Conservation (phyloP, 768 basidiomycete genomes). For the Naganishia kalamii region DNA sequence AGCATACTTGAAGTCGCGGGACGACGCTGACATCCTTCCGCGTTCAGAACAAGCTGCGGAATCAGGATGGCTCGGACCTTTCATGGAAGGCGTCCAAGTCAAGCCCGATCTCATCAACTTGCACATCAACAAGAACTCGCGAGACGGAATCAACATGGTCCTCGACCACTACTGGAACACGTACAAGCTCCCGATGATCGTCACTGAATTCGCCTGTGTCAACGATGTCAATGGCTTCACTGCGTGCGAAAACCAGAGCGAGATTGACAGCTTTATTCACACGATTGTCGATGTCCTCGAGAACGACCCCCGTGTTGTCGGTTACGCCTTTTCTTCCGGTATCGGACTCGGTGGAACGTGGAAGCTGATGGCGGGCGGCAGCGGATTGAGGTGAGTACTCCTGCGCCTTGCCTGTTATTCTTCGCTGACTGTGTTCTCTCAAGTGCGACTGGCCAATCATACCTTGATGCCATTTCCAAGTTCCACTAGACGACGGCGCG, state of each 20-base stretch:
- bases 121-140: slow-evolving; percentile 45
- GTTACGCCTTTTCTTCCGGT: slow-evolving; percentile 45
- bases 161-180: slow-evolving; percentile 40
- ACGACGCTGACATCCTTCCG: neutral
- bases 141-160: slow-evolving; percentile 40
- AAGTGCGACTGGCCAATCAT: slow-evolving; percentile 38
- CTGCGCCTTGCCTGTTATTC: neutral
- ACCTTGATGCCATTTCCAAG: slow-evolving; percentile 39
- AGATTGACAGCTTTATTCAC: slow-evolving; percentile 45
- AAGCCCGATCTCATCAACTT: slow-evolving; percentile 40
- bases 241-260: slow-evolving; percentile 44
- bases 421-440: slow-evolving; percentile 13
- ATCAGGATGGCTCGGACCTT: slow-evolving; percentile 42
- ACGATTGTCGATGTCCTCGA: slow-evolving; percentile 45
- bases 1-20: neutral
- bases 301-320: slow-evolving; percentile 38
- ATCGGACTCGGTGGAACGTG: slow-evolving; percentile 43
- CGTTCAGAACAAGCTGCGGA: slow-evolving; percentile 41
- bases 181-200: slow-evolving; percentile 42
- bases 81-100: slow-evolving; percentile 31
- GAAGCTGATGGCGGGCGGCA: slow-evolving; percentile 33
- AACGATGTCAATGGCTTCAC: slow-evolving; percentile 38
- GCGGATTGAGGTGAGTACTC: slow-evolving; percentile 36
- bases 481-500: slow-evolving; percentile 29
- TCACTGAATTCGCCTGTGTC: slow-evolving; percentile 45